A percentile compares a stretch with the other conserved stretches of the same genome.
phyloP scores from a whole-genome alignment of 768 basidiomycete genomes.

The Baorangia bicolor region DNA sequence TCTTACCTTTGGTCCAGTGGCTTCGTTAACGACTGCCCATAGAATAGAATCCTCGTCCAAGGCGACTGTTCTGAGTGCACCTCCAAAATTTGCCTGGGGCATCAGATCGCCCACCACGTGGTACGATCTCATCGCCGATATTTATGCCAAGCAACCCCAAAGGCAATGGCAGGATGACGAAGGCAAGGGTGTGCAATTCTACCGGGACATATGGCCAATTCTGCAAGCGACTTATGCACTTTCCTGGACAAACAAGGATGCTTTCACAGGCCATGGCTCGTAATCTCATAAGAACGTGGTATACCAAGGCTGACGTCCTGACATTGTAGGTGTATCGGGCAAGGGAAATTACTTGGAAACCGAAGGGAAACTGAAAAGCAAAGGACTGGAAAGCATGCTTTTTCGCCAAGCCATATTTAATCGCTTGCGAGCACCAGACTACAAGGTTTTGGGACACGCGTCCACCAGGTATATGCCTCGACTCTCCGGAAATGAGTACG shows the following conservation, averaged over 20 bases:
- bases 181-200: constrained; percentile 21
- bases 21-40: neutral
- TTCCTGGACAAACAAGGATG: constrained; percentile 30
- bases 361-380: constrained; percentile 6
- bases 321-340: constrained; percentile 6
- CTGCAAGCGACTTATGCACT: constrained; percentile 21
- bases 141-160: constrained; percentile 27
- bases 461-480: constrained; percentile 23
- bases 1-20: neutral
- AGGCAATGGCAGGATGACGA: too few species aligned
- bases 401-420: constrained; percentile 6
- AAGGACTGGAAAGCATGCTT: constrained; percentile 1
- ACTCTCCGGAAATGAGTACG: neutral
- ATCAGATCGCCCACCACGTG: constrained; percentile 30
- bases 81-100: constrained; percentile 33
- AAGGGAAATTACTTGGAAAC: constrained; percentile 18
- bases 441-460: constrained; percentile 8
- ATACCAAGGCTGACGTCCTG: neutral
- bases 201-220: constrained; percentile 34
- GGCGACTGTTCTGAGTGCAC: constrained; percentile 26
- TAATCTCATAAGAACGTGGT: neutral
- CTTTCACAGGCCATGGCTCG: neutral
- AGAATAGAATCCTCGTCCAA: neutral
- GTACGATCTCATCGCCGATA: constrained; percentile 33
- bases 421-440: constrained; percentile 2